These are phyloP conservation scores for Daucus carota DNA, from an alignment of 129 eudicot species.

Conservation along the genomic window DNA sequence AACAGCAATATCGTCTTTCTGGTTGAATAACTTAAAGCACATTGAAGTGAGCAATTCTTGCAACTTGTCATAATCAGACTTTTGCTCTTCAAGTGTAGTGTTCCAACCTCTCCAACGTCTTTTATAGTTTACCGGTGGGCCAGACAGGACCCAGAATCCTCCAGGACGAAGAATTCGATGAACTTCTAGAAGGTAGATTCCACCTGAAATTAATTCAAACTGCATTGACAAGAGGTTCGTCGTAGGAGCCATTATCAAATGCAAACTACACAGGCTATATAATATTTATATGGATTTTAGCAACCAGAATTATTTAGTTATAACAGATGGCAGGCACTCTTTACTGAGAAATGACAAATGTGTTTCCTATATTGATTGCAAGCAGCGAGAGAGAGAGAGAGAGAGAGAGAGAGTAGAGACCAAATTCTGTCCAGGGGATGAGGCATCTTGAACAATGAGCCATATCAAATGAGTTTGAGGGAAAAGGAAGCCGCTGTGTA, in stretches of 20 bases:
- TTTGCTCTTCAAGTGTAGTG: slow-evolving; percentile 77
- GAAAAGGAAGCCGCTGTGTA: slow-evolving; percentile 96
- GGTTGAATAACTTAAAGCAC: slow-evolving; percentile 83
- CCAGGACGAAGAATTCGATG: slow-evolving; percentile 92
- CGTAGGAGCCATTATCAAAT: neutral
- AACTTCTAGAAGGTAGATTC: slow-evolving; percentile 81
- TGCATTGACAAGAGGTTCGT: neutral
- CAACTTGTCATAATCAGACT: slow-evolving; percentile 69
- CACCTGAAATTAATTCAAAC: slow-evolving; percentile 42
- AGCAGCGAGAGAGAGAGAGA: neutral
- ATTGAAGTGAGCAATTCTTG: slow-evolving; percentile 66
- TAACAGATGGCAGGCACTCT: neutral
- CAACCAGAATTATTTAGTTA: neutral
- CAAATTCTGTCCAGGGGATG: slow-evolving; percentile 98
- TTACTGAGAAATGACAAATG: neutral
- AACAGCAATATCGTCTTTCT: slow-evolving; percentile 82
- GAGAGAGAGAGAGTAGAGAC: slow-evolving; percentile 23
- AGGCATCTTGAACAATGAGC: slow-evolving; percentile 99
- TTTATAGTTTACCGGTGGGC: slow-evolving; percentile 84
- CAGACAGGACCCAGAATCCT: slow-evolving; percentile 94
- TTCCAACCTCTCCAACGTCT: slow-evolving; percentile 96
- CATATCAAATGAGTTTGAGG: slow-evolving; percentile 95
- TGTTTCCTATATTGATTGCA: neutral
- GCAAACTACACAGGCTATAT: neutral
- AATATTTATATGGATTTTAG: neutral